These are phyloP conservation scores for Saksenaea oblongispora DNA, from an alignment of 371 early-diverging fungal genomes.

Conservation along the genomic window DNA sequence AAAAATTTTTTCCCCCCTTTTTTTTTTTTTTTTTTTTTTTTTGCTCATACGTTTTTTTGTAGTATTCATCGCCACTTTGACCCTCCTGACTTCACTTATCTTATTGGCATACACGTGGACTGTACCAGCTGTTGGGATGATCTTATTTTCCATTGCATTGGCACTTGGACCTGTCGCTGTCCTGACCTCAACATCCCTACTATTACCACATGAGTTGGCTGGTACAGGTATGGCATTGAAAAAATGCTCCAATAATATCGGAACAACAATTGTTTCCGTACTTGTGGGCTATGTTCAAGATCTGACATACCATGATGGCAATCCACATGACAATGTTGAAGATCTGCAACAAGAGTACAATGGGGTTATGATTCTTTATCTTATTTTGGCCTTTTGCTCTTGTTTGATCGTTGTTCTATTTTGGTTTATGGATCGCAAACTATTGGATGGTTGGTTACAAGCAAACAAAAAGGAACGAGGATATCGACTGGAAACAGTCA, in stretches of 20 bases:
- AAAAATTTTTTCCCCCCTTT: too few species aligned
- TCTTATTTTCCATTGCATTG: slow-evolving; percentile 47
- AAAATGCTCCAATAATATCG: slow-evolving; percentile 51
- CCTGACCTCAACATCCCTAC: slow-evolving; percentile 39
- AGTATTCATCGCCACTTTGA: slow-evolving; percentile 38
- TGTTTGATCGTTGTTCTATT: slow-evolving; percentile 26
- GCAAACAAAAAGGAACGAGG: slow-evolving; percentile 35
- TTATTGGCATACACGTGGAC: slow-evolving; percentile 40
- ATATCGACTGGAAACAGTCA: slow-evolving; percentile 24
- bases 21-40: neutral
- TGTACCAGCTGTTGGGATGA: slow-evolving; percentile 46
- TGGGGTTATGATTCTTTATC: slow-evolving; percentile 47
- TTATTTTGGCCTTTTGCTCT: slow-evolving; percentile 30
- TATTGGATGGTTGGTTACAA: slow-evolving; percentile 43
- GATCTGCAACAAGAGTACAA: slow-evolving; percentile 40
- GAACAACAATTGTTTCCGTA: slow-evolving; percentile 50
- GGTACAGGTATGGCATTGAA: slow-evolving; percentile 56
- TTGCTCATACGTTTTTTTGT: too few species aligned
- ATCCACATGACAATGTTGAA: slow-evolving; percentile 28
- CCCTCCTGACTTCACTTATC: slow-evolving; percentile 36
- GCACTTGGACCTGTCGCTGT: slow-evolving; percentile 49
- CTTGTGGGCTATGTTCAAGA: slow-evolving; percentile 56
- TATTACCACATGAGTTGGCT: slow-evolving; percentile 42
- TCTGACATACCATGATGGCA: slow-evolving; percentile 44
- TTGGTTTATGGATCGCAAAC: slow-evolving; percentile 34